Base-by-base conservation (phyloP, 192 early-diverging fungal species). In the Entomortierella chlamydospora region DNA sequence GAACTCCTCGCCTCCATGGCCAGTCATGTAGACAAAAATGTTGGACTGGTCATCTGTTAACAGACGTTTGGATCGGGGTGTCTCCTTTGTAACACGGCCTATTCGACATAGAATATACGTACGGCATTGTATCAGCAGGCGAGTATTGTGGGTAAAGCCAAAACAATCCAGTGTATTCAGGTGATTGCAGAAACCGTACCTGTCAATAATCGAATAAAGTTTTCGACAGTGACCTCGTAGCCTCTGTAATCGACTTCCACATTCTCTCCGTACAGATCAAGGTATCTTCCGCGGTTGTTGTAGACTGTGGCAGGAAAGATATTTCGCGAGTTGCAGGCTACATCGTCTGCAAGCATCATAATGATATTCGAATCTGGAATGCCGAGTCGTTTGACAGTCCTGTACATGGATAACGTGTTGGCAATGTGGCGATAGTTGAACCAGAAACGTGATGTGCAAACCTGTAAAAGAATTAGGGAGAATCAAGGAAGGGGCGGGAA, bases 381-480 rank as follows among this genome's bases (percentile, higher is more conserved):
- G 26, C 98, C 98, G 30, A 99, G 88, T 28, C 96, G 90, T 70
- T 99, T 98, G 29, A 99, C 96, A 10, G 96, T 98, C n/a, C 95
- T 91, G 84, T 99, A 99, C 86, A 99, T 97, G 22, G 97, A 97
- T 28, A 99, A 86, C 11, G 97, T 96, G 79, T 99, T 99, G 73
- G 98, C 97, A 55, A 98, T 97, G 83, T 99, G 98, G 17, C 96
- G 85, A 83, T 99, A 99, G 83, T 99, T 99, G 88, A 99, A 98
- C 98, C 98, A 99, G 83, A 97, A 99, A 10, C 98, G 90, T 15
- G 98, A 99, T 3, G 98, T 97, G 85, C 95, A 95, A 28, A 97
- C 93, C 92, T 94, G 61, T 2, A 62, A 18, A 72, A 26, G 31
- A 9, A 31, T 26, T 51, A 51, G 3, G 20, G 25, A 33, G 26